Percentiles rank a stretch among this genome's conserved stretches.
These are phyloP conservation scores for Artemisia annua DNA, from an alignment of 129 eudicot genomes.

Conservation along the genomic window DNA sequence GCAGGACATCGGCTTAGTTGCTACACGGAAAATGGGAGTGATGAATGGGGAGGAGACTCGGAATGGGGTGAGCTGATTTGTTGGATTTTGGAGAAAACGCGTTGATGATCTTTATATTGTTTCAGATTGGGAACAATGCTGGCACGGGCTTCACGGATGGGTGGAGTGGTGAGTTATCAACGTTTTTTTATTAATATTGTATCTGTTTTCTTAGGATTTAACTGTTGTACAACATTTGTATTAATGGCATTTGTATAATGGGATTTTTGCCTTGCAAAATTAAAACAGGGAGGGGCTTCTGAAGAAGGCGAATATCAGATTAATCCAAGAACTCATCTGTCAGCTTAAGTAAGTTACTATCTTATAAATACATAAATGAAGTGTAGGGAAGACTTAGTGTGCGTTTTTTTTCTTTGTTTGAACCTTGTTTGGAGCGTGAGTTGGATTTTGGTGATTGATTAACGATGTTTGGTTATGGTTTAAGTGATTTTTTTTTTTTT, in stretches of 20 bases:
- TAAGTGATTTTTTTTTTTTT: too few relatives aligned
- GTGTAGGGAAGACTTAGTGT: too few relatives aligned
- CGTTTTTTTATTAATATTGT: not conserved
- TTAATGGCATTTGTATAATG: not conserved
- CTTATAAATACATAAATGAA: too few relatives aligned
- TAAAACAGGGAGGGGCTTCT: constrained; percentile 56
- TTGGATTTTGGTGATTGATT: too few relatives aligned
- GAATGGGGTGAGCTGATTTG: constrained; percentile 53
- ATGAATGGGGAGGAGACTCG: constrained; percentile 41
- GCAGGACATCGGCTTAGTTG: not conserved
- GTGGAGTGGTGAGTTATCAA: constrained; percentile 30
- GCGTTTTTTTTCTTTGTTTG: too few relatives aligned
- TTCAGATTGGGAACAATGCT: constrained; percentile 77
- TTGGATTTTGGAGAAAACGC: constrained; percentile 50
- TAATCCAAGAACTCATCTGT: too few relatives aligned
- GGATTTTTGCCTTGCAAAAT: constrained; percentile 59
- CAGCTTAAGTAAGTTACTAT: too few relatives aligned
- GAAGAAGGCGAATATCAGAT: constrained; percentile 35
- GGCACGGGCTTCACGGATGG: constrained; percentile 68
- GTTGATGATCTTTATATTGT: constrained; percentile 67
- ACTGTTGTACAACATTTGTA: not conserved
- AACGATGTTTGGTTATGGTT: too few relatives aligned
- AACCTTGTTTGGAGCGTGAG: too few relatives aligned
- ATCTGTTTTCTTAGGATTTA: not conserved
- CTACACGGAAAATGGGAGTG: constrained; percentile 1